Evolutionary conservation across 352 stramenopile species (phyloP).

Genomic region (Phytophthora sp.): DNA sequence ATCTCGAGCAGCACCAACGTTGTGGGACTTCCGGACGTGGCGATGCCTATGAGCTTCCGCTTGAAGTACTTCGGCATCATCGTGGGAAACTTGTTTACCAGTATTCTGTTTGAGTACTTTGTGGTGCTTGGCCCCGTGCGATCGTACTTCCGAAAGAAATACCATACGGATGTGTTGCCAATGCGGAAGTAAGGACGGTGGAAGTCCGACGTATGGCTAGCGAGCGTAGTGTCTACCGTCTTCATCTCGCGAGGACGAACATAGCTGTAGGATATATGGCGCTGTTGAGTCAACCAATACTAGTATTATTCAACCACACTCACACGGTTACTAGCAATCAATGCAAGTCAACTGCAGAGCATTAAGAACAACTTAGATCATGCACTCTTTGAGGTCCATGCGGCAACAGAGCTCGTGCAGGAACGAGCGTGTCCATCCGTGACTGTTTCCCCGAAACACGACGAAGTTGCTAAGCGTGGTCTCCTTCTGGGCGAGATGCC

Average conservation of each 20-base stretch:
- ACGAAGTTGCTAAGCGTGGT: conserved; percentile 36
- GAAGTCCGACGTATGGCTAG: too few species aligned
- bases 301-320: too few species aligned
- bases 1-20: conserved; percentile 63
- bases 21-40: conserved; percentile 47
- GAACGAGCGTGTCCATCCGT: conserved; percentile 48
- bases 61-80: conserved; percentile 38
- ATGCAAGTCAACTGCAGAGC: neutral
- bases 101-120: conserved; percentile 42
- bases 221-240: too few species aligned
- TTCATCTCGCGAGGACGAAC: too few species aligned
- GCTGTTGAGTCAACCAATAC: too few species aligned
- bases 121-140: conserved; percentile 47
- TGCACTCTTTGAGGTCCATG: conserved; percentile 45
- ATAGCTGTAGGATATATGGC: too few species aligned
- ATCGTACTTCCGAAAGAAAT: conserved; percentile 42
- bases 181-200: conserved; percentile 42
- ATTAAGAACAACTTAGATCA: neutral
- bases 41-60: conserved; percentile 49
- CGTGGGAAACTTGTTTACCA: conserved; percentile 33
- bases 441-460: conserved; percentile 24
- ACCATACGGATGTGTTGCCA: conserved; percentile 33
- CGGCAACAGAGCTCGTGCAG: conserved; percentile 44
- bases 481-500: conserved; percentile 20
- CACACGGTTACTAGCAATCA: neutral